phyloP scores from a whole-genome alignment of 805 yeast genomes.

The Ogataea kodamae region DNA sequence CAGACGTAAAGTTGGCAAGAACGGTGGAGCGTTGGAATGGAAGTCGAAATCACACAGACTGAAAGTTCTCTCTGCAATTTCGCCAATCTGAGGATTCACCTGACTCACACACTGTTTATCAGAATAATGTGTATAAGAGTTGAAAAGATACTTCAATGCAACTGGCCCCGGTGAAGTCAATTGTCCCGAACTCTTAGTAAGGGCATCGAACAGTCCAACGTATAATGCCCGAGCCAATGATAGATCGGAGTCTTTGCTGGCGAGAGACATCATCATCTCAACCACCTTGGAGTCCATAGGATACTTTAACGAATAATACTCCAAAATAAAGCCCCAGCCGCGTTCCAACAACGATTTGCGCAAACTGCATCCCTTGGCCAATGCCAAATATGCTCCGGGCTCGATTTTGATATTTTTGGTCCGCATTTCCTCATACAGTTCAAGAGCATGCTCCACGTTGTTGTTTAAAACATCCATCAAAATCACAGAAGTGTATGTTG shows the following conservation, averaged over 20 bases:
- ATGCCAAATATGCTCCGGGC: constrained; percentile 45
- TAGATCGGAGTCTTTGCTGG: constrained; percentile 80
- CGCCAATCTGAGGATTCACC: constrained; percentile 38
- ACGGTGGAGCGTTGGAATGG: constrained; percentile 57
- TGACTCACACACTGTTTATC: constrained; percentile 29
- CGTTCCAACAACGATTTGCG: constrained; percentile 42
- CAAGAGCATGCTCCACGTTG: constrained; percentile 71
- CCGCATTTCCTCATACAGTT: constrained; percentile 68
- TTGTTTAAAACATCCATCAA: constrained; percentile 58
- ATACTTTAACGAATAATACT: constrained; percentile 47
- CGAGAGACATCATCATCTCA: constrained; percentile 68
- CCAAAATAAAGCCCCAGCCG: constrained; percentile 79
- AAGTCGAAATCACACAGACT: constrained; percentile 31
- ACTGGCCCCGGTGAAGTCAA: constrained; percentile 21
- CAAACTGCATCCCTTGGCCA: constrained; percentile 68
- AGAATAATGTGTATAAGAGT: constrained; percentile 37
- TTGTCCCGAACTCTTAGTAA: constrained; percentile 17
- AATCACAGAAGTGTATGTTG: constrained; percentile 70
- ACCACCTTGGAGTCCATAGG: constrained; percentile 41
- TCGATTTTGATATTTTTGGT: constrained; percentile 34
- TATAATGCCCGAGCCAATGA: constrained; percentile 67
- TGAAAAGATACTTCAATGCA: constrained; percentile 39
- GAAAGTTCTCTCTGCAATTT: constrained; percentile 38
- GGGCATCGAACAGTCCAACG: constrained; percentile 28
- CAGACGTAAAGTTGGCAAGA: constrained; percentile 50